Percentiles rank a stretch among this genome's conserved stretches.
Conservation (phyloP, 768 basidiomycete genomes). For the Leccinum uliginosum region DNA sequence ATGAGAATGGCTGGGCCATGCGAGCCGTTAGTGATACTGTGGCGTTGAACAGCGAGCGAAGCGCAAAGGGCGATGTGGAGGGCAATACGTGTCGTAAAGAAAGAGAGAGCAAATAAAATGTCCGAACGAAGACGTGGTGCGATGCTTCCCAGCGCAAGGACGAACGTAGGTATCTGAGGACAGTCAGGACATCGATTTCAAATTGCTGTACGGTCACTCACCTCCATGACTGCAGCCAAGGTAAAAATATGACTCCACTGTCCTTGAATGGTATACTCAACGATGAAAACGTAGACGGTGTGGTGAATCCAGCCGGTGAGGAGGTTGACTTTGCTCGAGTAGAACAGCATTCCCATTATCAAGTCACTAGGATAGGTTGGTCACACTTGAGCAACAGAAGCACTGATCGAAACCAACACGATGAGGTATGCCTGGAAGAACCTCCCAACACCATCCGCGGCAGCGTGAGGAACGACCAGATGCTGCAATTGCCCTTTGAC, state of each 20-base stretch:
- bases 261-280: conserved; percentile 35
- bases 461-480: conserved; percentile 18
- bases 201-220: conserved; percentile 8
- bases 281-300: conserved; percentile 37
- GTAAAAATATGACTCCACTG: conserved; percentile 41
- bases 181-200: neutral
- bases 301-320: conserved; percentile 57
- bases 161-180: conserved; percentile 48
- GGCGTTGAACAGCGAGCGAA: conserved; percentile 30
- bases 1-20: conserved; percentile 39
- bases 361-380: conserved; percentile 37
- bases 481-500: conserved; percentile 26
- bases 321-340: conserved; percentile 43
- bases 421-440: conserved; percentile 48
- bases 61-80: conserved; percentile 40
- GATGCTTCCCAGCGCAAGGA: conserved; percentile 45
- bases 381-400: conserved; percentile 8
- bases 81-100: conserved; percentile 49
- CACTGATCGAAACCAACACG: conserved; percentile 22
- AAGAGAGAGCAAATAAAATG: conserved; percentile 43
- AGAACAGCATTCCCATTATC: conserved; percentile 41
- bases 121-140: conserved; percentile 44
- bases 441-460: conserved; percentile 26
- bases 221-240: conserved; percentile 47
- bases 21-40: conserved; percentile 30